Evolutionary conservation across 257 asterid genomes (phyloP).

Genomic region (Gynochthodes officinalis): DNA sequence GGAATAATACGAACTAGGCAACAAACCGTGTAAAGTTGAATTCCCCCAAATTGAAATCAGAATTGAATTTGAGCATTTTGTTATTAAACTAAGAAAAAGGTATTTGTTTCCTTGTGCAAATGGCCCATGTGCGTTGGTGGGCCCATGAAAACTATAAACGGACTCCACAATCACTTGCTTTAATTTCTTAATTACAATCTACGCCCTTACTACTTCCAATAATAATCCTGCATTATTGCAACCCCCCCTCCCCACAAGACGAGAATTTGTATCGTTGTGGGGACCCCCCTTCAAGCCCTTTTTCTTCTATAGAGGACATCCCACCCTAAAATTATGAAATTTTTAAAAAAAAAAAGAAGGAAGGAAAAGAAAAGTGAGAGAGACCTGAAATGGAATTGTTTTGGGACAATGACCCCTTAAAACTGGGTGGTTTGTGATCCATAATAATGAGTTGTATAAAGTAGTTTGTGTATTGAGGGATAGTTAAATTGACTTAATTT

Average conservation of each 20-base stretch:
- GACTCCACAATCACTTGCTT: conserved; percentile 62
- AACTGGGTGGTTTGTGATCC: conserved; percentile 12
- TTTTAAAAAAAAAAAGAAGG: background rate
- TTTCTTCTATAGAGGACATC: conserved; percentile 5
- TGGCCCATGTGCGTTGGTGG: conserved; percentile 89
- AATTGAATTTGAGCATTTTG: too few species aligned
- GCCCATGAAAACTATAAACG: conserved; percentile 74
- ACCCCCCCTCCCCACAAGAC: conserved; percentile 21
- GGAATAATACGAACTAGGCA: conserved; percentile 22
- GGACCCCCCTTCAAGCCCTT: conserved; percentile 25
- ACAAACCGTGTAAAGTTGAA: too few species aligned
- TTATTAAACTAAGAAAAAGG: conserved; percentile 42
- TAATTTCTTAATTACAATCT: conserved; percentile 47
- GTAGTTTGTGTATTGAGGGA: background rate
- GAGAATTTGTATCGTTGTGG: conserved; percentile 25
- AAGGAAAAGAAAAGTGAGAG: background rate
- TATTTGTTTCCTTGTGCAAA: conserved; percentile 58
- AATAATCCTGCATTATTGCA: conserved; percentile 56
- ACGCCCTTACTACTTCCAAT: conserved; percentile 48
- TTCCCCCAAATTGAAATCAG: too few species aligned
- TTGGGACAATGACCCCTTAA: conserved; percentile 41
- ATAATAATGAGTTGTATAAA: conserved; percentile 54
- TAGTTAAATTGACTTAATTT: conserved; percentile 13
- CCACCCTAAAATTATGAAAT: conserved; percentile 2
- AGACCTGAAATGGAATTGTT: background rate